Base-by-base conservation (phyloP, 768 basidiomycete species). In the Russula virescens region DNA sequence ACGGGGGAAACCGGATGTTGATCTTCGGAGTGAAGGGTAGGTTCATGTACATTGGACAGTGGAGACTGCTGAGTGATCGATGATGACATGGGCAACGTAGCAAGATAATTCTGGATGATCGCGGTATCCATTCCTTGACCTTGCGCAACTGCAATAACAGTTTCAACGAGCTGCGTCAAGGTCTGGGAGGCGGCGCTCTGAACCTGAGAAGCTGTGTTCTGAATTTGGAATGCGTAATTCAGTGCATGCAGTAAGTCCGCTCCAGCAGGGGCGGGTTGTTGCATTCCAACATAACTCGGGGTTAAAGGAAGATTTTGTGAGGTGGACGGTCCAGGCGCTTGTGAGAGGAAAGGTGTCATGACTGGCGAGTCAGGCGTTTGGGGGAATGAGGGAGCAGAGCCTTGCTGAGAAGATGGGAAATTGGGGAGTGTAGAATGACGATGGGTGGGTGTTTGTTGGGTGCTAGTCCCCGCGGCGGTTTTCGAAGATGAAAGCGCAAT, bases 61-160 rank as follows among this genome's bases (percentile, higher is more conserved):
- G 58, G 34, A 28, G 58, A 23, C 19, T 19, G 47, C 9, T 49
- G 64, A 28, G 25, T 21, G 2, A 11, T n/a, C 26, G 62, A 42
- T 3, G 57, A 42, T 35, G 50, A 4, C 58, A 59, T 66, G 8
- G 57, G 63, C 48, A 64, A 50, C 10, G 58, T 42, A 38, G 61
- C 53, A 47, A 59, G 63, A 47, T 53, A 60, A 40, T 61, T 66
- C 58, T 64, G 63, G 26, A 64, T 45, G 52, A 60, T 11, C 19
- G 40, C 31, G 16, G 65, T 60, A 34, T 66, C 63, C n/a, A 65
- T 46, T 14, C 58, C 58, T 23, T 66, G 63, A 40, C 55, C 43
- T 43, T 55, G 63, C 19, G 65, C 63, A 42, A 66, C 65, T 14
- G 63, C 58, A 28, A 66, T 64, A 21, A 64, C 50, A 7, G 65